A percentile compares a stretch with the other conserved stretches of the same genome.
These are phyloP conservation scores for Eutypella sp. DNA, from an alignment of 2,329 filamentous ascomycete genomes.

Conservation along the genomic window DNA sequence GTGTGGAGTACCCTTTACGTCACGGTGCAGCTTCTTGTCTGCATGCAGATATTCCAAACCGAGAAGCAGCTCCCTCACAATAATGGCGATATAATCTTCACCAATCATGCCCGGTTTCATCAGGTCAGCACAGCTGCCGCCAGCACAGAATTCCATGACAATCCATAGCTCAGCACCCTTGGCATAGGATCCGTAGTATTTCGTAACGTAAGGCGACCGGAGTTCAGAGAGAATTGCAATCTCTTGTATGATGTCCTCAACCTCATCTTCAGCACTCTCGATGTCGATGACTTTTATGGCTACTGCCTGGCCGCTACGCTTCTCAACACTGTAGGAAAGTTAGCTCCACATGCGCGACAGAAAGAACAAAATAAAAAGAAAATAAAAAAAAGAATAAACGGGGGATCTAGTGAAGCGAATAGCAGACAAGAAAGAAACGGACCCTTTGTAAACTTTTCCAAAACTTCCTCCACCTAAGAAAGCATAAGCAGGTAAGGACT, in stretches of 20 bases:
- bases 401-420: too few species aligned
- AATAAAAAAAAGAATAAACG: too few species aligned
- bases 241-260: slow-evolving; percentile 98
- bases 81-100: slow-evolving; percentile 96
- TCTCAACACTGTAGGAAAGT: slow-evolving; percentile 65
- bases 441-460: slow-evolving; percentile 98
- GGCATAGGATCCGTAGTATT: slow-evolving; percentile 95
- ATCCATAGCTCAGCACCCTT: slow-evolving; percentile 98
- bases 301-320: slow-evolving; percentile 85
- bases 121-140: slow-evolving; percentile 90
- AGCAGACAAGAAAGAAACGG: slow-evolving; percentile 21
- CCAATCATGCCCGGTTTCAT: slow-evolving; percentile 89
- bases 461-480: slow-evolving; percentile 85
- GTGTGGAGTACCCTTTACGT: slow-evolving; percentile 72
- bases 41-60: slow-evolving; percentile 90
- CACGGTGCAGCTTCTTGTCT: slow-evolving; percentile 93
- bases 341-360: slow-evolving; percentile 11
- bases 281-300: slow-evolving; percentile 99
- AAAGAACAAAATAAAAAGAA: too few species aligned
- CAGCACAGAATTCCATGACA: slow-evolving; percentile 98
- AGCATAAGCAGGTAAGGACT: slow-evolving; percentile 24
- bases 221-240: slow-evolving; percentile 96
- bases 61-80: slow-evolving; percentile 81
- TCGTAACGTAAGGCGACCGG: slow-evolving; percentile 92
- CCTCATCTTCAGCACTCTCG: slow-evolving; percentile 97